Evolutionary conservation across 1,139 yeast species (phyloP).

Genomic region (Candida labiduridarum): DNA sequence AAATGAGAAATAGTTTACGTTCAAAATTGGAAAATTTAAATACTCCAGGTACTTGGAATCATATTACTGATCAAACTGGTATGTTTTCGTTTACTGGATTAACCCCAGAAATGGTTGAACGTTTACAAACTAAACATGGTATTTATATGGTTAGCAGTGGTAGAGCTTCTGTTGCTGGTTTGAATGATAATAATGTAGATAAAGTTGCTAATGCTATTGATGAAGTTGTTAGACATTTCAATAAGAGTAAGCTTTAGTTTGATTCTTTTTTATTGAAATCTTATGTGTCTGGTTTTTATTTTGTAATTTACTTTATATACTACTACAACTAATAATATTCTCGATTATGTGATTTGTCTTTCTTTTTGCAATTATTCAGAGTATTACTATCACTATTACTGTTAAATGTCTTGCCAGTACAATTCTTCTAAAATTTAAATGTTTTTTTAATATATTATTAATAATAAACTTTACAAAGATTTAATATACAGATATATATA

Average conservation of each 20-base stretch:
- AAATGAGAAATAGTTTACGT: constrained; percentile 74
- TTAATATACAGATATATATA: background rate
- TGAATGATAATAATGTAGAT: constrained; percentile 77
- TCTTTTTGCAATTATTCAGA: background rate
- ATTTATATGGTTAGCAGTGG: constrained; percentile 82
- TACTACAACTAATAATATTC: background rate
- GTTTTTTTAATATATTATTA: constrained; percentile 3
- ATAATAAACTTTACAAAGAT: constrained; percentile 4
- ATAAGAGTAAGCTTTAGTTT: constrained; percentile 16
- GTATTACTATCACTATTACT: too few relatives aligned
- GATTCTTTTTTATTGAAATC: background rate
- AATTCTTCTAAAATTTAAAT: background rate
- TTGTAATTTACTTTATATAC: background rate
- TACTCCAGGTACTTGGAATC: constrained; percentile 93
- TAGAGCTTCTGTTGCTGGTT: constrained; percentile 92
- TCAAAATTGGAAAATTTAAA: constrained; percentile 57
- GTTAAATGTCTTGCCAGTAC: background rate
- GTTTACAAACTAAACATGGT: constrained; percentile 76
- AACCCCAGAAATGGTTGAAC: constrained; percentile 73
- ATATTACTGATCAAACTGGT: constrained; percentile 88
- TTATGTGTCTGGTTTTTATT: background rate
- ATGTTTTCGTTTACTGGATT: constrained; percentile 97
- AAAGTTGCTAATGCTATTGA: constrained; percentile 83
- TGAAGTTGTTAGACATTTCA: constrained; percentile 59
- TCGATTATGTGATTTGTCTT: background rate